phyloP scores from a whole-genome alignment of 2,329 filamentous ascomycete species.

The Ambrosiella beaveri region DNA sequence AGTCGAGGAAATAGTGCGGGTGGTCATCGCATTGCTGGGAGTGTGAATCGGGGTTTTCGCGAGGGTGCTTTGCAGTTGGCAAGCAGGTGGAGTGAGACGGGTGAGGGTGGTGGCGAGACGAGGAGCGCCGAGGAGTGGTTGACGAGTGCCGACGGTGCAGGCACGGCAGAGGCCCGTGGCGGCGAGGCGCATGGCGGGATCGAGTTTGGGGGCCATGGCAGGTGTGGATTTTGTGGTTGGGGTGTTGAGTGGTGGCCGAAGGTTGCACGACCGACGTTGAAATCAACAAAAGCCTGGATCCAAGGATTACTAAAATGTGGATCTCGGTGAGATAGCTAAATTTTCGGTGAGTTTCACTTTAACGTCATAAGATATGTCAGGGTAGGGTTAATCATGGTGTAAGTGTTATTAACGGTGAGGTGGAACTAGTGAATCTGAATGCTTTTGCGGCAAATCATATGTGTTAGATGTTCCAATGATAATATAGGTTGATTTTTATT shows the following conservation, averaged over 20 bases:
- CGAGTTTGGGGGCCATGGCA: conserved; percentile 13
- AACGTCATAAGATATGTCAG: background rate
- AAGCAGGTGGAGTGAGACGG: background rate
- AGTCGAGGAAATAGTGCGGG: conserved; percentile 7
- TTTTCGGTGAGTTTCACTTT: background rate
- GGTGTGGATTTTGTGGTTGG: background rate
- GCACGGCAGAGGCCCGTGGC: conserved; percentile 11
- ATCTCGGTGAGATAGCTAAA: conserved; percentile 1
- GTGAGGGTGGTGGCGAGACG: background rate
- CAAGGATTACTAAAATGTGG: conserved; percentile 3
- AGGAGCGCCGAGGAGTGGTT: background rate
- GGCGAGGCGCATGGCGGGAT: conserved; percentile 14
- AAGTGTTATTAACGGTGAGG: too few relatives aligned
- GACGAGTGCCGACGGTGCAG: conserved; percentile 3
- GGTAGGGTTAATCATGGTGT: background rate
- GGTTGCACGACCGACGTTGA: background rate
- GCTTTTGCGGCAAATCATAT: too few relatives aligned
- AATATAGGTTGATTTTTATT: too few relatives aligned
- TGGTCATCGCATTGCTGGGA: background rate
- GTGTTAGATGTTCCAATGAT: too few relatives aligned
- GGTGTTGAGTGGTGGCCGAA: background rate
- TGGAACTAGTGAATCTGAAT: too few relatives aligned
- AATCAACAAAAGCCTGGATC: conserved; percentile 1
- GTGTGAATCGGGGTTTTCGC: background rate
- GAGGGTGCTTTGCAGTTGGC: conserved; percentile 7